Base-by-base conservation (phyloP, 352 stramenopile species). In the Pseudoperonospora humuli region DNA sequence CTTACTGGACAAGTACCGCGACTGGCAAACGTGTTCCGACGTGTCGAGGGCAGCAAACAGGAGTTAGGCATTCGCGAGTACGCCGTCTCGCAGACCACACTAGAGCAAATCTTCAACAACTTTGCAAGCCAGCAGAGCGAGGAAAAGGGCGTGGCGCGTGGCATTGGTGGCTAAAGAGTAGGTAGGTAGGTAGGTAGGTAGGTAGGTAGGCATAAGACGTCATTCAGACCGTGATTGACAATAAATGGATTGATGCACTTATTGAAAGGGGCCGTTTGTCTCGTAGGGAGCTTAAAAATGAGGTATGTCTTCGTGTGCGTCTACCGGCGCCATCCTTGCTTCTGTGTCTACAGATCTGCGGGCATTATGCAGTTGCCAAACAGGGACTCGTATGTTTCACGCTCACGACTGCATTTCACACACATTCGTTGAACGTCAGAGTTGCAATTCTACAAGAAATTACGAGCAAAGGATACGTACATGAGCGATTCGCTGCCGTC, bases 41-140 rank as follows among this genome's bases (percentile, higher is more conserved):
- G 85, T 11, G 56, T 95, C 11, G 83, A 95, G 59, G 49, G 50
- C 0, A 49, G 56, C 13, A 81, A 84, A 41, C 27, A 54, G 6
- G 50, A 70, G 38, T 47, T 90, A 39, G 19, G 64, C 35, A 89
- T 96, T 38, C 62, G 72, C 10, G 83, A 94, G 39, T 96, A 95
- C 64, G 81, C 69, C 28, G 64, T 96, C n/a, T 89, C 64, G 20
- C 84, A 96, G 50, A 94, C 82, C 5, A 88, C 82, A n/a, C 45
- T 96, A 23, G 84, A 96, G 65, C 85, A 95, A 52, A 88, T 96
- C 18, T 96, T 96, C 62, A 93, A 95, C 52, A 61, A 55, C 10
- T 96, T 95, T 42, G 85, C 85, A 2, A 64, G 60, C 5, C 61
- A 92, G 31, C 83, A 95, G 48, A 19, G 42, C 3, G 66, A 80